A percentile compares a stretch with the other conserved stretches of the same genome.
Conservation (phyloP, 352 stramenopile species). For the Plasmopara muralis region DNA sequence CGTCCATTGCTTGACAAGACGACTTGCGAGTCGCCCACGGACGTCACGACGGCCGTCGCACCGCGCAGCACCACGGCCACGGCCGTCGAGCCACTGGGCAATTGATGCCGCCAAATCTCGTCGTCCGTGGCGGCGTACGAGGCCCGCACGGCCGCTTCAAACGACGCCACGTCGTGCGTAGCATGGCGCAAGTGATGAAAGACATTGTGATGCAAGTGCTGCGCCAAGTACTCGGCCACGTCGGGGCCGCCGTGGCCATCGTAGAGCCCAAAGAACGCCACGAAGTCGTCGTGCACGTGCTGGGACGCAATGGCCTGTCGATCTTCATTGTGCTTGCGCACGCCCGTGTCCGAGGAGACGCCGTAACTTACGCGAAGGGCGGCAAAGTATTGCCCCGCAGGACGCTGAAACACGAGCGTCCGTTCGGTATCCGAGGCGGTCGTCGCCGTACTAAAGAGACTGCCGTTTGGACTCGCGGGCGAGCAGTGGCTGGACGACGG, state of each 20-base stretch:
- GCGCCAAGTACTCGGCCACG: constrained; percentile 57
- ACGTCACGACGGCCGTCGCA: constrained; percentile 46
- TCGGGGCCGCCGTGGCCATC: constrained; percentile 71
- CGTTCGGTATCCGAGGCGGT: constrained; percentile 70
- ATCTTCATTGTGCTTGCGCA: constrained; percentile 75
- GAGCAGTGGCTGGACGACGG: constrained; percentile 31
- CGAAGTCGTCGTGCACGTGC: constrained; percentile 45
- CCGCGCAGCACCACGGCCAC: constrained; percentile 57
- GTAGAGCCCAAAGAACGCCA: constrained; percentile 82
- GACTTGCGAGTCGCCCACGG: constrained; percentile 74
- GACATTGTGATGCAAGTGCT: constrained; percentile 54
- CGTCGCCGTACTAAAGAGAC: constrained; percentile 67
- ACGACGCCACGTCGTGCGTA: not conserved
- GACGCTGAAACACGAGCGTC: constrained; percentile 45
- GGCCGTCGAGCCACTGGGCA: constrained; percentile 70
- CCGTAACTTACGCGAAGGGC: constrained; percentile 58
- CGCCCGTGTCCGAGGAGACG: constrained; percentile 64
- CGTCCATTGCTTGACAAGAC: constrained; percentile 58
- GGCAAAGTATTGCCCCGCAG: constrained; percentile 44
- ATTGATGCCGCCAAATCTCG: constrained; percentile 58
- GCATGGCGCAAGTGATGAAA: constrained; percentile 38
- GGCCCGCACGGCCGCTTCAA: constrained; percentile 20
- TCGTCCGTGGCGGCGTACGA: constrained; percentile 63
- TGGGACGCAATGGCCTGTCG: constrained; percentile 43
- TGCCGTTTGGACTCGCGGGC: constrained; percentile 47